phyloP scores from a whole-genome alignment of 2,329 filamentous ascomycete genomes.

The Trichoderma endophyticum region DNA sequence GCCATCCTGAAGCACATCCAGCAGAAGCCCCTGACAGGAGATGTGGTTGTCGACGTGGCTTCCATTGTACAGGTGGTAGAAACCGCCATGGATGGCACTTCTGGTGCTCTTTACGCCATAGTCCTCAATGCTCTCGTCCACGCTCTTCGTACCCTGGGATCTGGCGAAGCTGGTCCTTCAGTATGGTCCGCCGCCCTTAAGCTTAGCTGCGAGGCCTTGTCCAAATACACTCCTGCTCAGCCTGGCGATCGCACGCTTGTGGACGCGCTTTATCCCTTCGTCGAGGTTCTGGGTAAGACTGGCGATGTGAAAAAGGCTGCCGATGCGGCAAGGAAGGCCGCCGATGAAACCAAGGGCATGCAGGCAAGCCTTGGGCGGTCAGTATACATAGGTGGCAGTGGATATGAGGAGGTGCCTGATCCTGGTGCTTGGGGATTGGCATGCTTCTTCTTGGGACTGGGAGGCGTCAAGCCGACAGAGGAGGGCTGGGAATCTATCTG shows the following conservation, averaged over 20 bases:
- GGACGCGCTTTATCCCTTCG: conserved; percentile 86
- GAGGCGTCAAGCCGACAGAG: conserved; percentile 46
- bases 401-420: conserved; percentile 50
- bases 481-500: conserved; percentile 37
- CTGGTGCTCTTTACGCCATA: conserved; percentile 67
- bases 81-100: conserved; percentile 59
- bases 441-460: conserved; percentile 77
- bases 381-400: conserved; percentile 44
- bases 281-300: conserved; percentile 64
- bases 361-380: conserved; percentile 72
- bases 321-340: conserved; percentile 68
- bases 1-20: conserved; percentile 52
- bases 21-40: conserved; percentile 45
- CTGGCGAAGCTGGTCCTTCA: conserved; percentile 39
- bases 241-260: conserved; percentile 87
- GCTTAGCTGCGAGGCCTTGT: conserved; percentile 67
- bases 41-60: conserved; percentile 52
- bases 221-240: conserved; percentile 82
- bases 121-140: conserved; percentile 83
- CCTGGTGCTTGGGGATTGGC: conserved; percentile 72
- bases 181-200: conserved; percentile 64
- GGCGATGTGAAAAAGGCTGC: conserved; percentile 70
- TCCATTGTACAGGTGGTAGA: conserved; percentile 54
- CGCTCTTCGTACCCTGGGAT: conserved; percentile 46
- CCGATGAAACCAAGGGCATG: conserved; percentile 88